Conservation (phyloP, 2,329 filamentous ascomycete species). For the Aspergillus aculeatinus region DNA sequence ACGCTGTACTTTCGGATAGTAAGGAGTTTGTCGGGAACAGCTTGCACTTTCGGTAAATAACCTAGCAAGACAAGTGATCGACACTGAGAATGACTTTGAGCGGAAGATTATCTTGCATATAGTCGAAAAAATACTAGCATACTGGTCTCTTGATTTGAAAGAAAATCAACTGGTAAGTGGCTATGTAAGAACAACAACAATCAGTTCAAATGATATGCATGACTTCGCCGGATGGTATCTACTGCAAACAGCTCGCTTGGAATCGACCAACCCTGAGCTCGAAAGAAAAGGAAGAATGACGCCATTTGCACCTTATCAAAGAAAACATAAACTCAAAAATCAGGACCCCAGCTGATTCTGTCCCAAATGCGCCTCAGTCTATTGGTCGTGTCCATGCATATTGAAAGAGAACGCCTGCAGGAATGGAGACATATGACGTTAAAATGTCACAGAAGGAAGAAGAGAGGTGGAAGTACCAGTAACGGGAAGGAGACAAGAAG, state of each 20-base stretch:
- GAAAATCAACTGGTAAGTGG: background rate
- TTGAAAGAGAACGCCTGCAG: background rate
- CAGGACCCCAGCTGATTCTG: background rate
- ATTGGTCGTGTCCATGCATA: background rate
- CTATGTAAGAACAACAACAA: background rate
- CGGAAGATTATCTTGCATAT: background rate
- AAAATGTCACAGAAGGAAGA: background rate
- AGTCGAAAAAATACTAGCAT: background rate
- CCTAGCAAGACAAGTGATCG: too few species aligned
- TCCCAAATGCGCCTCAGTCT: background rate
- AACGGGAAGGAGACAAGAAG: background rate
- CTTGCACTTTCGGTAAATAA: too few species aligned
- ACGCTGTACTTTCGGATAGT: too few species aligned
- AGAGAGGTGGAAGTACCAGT: background rate
- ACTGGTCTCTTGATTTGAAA: background rate
- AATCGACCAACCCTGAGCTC: background rate
- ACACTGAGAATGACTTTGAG: too few species aligned
- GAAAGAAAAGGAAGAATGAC: background rate
- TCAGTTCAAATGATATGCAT: background rate
- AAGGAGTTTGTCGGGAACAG: too few species aligned
- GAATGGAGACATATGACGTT: background rate
- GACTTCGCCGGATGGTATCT: background rate
- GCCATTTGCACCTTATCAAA: background rate
- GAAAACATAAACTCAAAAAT: background rate
- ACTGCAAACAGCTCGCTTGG: background rate